Evolutionary conservation across 495 filamentous ascomycete genomes (phyloP).

Genomic region (Cercophora sp.): DNA sequence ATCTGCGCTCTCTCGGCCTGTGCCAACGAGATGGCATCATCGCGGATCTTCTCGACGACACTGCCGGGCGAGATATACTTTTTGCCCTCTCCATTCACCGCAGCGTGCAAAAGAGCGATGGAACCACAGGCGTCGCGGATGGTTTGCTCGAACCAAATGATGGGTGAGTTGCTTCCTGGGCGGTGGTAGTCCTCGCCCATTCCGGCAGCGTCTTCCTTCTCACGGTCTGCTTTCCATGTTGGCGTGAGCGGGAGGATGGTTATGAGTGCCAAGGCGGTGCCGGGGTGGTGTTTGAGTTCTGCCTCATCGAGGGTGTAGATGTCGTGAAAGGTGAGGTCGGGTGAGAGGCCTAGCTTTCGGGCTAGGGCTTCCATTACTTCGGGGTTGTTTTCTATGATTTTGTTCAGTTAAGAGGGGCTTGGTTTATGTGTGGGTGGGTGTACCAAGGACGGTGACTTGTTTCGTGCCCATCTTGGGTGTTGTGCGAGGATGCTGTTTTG

Average conservation of each 20-base stretch:
- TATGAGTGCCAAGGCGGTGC: constrained; percentile 69
- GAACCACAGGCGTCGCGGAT: constrained; percentile 85
- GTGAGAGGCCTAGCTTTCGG: constrained; percentile 66
- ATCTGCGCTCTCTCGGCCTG: constrained; percentile 60
- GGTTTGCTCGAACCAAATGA: constrained; percentile 87
- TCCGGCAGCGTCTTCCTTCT: constrained; percentile 51
- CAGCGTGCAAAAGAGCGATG: constrained; percentile 75
- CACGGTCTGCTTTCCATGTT: constrained; percentile 56
- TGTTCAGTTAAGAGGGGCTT: background rate
- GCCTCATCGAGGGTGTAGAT: constrained; percentile 73
- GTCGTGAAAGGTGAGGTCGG: constrained; percentile 68
- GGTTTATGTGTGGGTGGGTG: background rate
- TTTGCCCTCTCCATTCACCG: constrained; percentile 52
- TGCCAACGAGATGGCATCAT: constrained; percentile 41
- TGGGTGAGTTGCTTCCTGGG: constrained; percentile 27
- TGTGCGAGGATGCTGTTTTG: no score
- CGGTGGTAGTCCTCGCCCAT: constrained; percentile 28
- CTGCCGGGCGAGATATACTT: constrained; percentile 43
- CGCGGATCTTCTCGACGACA: constrained; percentile 37
- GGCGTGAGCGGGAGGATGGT: constrained; percentile 68
- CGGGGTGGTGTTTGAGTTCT: constrained; percentile 66
- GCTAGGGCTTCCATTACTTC: constrained; percentile 71
- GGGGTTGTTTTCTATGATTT: constrained; percentile 54
- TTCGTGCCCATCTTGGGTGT: no score
- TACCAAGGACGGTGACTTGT: constrained; percentile 3